Evolutionary conservation across 345 rosid genomes (phyloP).

Genomic region (Brassica cretica): DNA sequence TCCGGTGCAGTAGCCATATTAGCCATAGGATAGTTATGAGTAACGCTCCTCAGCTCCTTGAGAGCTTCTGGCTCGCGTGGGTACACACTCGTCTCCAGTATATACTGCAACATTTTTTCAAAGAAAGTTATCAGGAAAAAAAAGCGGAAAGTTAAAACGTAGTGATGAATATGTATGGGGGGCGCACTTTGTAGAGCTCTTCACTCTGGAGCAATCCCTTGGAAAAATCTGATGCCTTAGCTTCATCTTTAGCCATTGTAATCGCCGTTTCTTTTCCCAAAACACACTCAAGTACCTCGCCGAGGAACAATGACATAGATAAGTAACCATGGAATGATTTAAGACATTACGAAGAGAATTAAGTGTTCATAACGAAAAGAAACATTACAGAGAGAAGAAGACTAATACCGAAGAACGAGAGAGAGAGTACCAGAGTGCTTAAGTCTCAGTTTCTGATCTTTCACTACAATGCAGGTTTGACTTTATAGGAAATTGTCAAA

Average conservation of each 20-base stretch:
- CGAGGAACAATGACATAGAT: not conserved
- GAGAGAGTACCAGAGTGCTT: not conserved
- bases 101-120: slow-evolving; percentile 46
- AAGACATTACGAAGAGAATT: not conserved
- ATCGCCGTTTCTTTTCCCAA: not conserved
- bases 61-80: slow-evolving; percentile 68
- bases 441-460: not conserved
- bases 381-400: not conserved
- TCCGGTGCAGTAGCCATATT: slow-evolving; percentile 66
- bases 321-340: not conserved
- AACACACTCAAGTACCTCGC: slow-evolving; percentile 13
- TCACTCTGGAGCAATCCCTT: slow-evolving; percentile 54
- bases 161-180: not conserved
- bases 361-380: not conserved
- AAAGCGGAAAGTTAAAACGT: not conserved
- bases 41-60: slow-evolving; percentile 60
- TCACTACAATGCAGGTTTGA: not conserved
- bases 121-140: not conserved
- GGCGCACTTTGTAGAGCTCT: slow-evolving; percentile 53
- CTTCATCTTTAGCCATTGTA: slow-evolving; percentile 38
- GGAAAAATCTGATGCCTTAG: not conserved
- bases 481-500: not conserved
- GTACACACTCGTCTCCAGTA: slow-evolving; percentile 65
- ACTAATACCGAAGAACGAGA: not conserved
- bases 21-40: slow-evolving; percentile 54